Evolutionary conservation across 768 basidiomycete species (phyloP).

Genomic region (Mycena chlorophos): DNA sequence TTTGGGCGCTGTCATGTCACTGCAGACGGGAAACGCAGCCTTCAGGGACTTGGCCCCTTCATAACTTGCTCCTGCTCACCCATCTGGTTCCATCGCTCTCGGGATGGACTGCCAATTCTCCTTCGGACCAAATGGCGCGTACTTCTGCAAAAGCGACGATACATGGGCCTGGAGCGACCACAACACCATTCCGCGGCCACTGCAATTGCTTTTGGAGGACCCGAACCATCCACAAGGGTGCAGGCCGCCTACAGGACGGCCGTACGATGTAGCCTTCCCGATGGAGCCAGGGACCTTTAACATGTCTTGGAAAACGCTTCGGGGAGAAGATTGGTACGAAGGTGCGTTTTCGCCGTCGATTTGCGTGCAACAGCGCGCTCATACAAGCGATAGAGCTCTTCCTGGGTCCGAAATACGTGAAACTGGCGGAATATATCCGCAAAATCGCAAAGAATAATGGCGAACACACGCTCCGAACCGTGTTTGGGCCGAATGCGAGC

Average conservation of each 20-base stretch:
- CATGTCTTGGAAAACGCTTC: slow-evolving; percentile 16
- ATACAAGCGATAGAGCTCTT: slow-evolving; percentile 11
- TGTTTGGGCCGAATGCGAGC: slow-evolving; percentile 15
- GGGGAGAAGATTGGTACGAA: slow-evolving; percentile 20
- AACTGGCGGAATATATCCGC: slow-evolving; percentile 20
- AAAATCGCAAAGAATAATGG: slow-evolving; percentile 11
- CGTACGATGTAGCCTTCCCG: slow-evolving; percentile 20
- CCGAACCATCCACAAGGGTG: slow-evolving; percentile 21
- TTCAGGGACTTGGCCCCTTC: too few species aligned
- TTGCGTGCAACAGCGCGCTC: not conserved
- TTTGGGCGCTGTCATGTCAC: too few species aligned
- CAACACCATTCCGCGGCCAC: slow-evolving; percentile 8
- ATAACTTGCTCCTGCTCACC: not conserved
- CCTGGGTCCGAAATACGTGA: slow-evolving; percentile 17
- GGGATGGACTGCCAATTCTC: slow-evolving; percentile 13
- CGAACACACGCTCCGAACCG: slow-evolving; percentile 17
- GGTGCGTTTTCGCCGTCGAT: slow-evolving; percentile 3
- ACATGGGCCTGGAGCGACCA: slow-evolving; percentile 9
- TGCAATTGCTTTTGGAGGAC: slow-evolving; percentile 19
- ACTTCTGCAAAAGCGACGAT: slow-evolving; percentile 5
- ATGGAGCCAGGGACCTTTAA: slow-evolving; percentile 12
- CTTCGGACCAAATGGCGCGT: slow-evolving; percentile 16
- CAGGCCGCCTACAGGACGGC: slow-evolving; percentile 13
- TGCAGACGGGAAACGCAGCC: too few species aligned
- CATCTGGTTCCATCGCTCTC: not conserved